Conservation (phyloP, 768 basidiomycete species). For the Boletus barrowsii region DNA sequence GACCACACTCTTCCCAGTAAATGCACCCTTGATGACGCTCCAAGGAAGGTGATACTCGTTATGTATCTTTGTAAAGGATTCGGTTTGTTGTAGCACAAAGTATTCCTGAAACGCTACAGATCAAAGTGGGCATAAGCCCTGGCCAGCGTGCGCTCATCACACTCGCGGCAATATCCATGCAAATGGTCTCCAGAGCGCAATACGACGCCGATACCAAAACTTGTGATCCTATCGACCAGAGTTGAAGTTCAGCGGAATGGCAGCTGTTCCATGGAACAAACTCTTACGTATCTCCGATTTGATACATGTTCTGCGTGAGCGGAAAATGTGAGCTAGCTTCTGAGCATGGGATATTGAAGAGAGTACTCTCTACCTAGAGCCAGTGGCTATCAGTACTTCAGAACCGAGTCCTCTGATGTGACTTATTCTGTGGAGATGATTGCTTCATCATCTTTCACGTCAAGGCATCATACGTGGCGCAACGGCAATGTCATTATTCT, state of each 20-base stretch:
- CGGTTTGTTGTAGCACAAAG: not conserved
- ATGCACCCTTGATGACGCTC: constrained; percentile 2
- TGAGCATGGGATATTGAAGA: constrained; percentile 16
- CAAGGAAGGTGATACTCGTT: constrained; percentile 31
- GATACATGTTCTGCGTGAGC: constrained; percentile 8
- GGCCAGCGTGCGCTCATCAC: constrained; percentile 1
- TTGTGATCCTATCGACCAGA: constrained; percentile 9
- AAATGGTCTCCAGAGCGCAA: constrained; percentile 19
- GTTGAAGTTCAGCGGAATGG: not conserved
- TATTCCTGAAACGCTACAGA: constrained; percentile 29
- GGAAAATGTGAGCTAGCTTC: not conserved
- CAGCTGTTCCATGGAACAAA: not conserved
- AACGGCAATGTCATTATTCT: too few species aligned
- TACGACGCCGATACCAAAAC: constrained; percentile 38
- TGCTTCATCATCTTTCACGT: too few species aligned
- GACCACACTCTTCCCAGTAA: too few species aligned
- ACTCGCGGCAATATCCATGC: constrained; percentile 23
- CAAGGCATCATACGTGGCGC: too few species aligned
- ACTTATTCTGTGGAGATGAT: too few species aligned
- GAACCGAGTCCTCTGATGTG: too few species aligned
- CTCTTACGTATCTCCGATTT: constrained; percentile 4
- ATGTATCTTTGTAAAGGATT: constrained; percentile 10
- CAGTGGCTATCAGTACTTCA: too few species aligned
- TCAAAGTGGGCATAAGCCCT: constrained; percentile 10
- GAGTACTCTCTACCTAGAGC: constrained; percentile 35